A percentile compares a stretch with the other conserved stretches of the same genome.
phyloP scores from a whole-genome alignment of 139 green algal genomes.

The Chlamydomonas urium region DNA sequence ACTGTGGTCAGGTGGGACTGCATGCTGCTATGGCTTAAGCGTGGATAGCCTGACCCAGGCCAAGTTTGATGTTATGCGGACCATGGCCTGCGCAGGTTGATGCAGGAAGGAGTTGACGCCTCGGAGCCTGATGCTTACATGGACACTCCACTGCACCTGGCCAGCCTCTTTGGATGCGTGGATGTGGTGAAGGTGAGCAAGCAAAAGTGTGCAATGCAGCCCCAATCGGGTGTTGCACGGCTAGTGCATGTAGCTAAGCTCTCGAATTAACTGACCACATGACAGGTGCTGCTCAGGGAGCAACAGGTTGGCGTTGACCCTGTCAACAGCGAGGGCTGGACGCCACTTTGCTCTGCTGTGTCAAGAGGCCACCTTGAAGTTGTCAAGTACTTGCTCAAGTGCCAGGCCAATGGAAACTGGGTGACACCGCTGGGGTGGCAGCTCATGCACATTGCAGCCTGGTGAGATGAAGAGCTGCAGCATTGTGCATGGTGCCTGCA shows the following conservation, averaged over 20 bases:
- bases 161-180: conserved; percentile 21
- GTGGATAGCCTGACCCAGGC: not conserved
- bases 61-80: not conserved
- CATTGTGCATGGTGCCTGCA: too few species aligned
- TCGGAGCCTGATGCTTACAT: conserved; percentile 10
- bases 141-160: conserved; percentile 29
- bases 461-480: conserved; percentile 41
- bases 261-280: not conserved
- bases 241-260: not conserved
- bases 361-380: conserved; percentile 17
- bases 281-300: conserved; percentile 23
- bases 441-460: conserved; percentile 15
- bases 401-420: not conserved
- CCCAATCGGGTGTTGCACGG: not conserved
- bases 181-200: conserved; percentile 15
- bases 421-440: not conserved
- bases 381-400: conserved; percentile 23
- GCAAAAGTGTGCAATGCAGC: too few species aligned
- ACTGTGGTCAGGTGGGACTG: conserved; percentile 9
- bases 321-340: conserved; percentile 33
- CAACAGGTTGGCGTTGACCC: conserved; percentile 6
- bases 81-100: not conserved
- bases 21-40: not conserved
- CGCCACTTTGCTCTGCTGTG: conserved; percentile 26
- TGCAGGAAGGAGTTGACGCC: conserved; percentile 3